Evolutionary conservation across 2,329 filamentous ascomycete species (phyloP).

Genomic region (Tolypocladium nubicola): DNA sequence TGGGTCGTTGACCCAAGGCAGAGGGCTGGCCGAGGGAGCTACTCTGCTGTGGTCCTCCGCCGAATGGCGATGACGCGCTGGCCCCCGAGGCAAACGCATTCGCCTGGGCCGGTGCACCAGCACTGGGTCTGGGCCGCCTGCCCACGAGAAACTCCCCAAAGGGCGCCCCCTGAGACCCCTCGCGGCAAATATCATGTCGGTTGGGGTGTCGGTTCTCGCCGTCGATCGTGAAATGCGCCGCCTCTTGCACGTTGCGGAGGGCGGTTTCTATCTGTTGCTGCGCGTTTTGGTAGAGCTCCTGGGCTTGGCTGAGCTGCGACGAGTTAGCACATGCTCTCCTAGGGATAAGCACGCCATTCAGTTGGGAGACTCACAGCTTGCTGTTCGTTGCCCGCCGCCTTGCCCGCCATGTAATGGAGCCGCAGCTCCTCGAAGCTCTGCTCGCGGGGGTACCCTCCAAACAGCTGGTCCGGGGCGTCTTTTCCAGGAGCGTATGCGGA

Average conservation of each 20-base stretch:
- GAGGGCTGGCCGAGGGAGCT: constrained; percentile 30
- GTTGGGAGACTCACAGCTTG: constrained; percentile 31
- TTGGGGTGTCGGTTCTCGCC: constrained; percentile 66
- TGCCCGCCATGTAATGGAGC: constrained; percentile 55
- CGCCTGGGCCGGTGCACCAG: constrained; percentile 15
- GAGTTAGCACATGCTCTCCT: constrained; percentile 8
- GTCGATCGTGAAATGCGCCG: constrained; percentile 57
- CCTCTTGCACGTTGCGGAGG: constrained; percentile 58
- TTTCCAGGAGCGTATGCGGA: constrained; percentile 74
- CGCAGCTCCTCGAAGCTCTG: constrained; percentile 84
- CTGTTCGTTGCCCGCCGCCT: constrained; percentile 48
- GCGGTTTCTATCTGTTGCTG: constrained; percentile 64
- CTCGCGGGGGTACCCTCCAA: constrained; percentile 69
- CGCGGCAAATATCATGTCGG: constrained; percentile 51
- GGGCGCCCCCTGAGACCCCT: constrained; percentile 30
- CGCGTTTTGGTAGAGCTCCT: constrained; percentile 51
- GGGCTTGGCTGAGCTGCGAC: constrained; percentile 46
- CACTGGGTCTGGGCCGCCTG: constrained; percentile 16
- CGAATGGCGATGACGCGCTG: constrained; percentile 18
- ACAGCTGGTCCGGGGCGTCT: constrained; percentile 70
- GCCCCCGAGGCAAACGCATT: constrained; percentile 31
- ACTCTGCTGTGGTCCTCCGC: constrained; percentile 11
- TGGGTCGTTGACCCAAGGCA: constrained; percentile 19
- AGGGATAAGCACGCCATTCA: not conserved
- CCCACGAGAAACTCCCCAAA: constrained; percentile 34